Base-by-base conservation (phyloP, 139 green algal species). In the Eudorina sp. region DNA sequence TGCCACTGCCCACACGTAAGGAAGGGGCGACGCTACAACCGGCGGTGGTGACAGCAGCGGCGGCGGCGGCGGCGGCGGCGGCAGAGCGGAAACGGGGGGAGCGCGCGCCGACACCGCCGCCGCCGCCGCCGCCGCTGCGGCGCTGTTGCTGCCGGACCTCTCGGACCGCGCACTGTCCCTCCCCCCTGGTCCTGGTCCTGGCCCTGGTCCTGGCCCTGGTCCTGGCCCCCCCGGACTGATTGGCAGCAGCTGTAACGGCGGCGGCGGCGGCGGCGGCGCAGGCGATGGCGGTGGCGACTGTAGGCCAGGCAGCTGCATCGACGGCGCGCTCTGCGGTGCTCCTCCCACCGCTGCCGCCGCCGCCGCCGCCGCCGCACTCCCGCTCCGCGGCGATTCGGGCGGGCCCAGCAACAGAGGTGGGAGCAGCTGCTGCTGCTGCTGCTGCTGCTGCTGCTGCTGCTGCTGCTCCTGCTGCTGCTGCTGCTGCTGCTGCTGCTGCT, bases 371-470 rank as follows among this genome's bases (percentile, higher is more conserved):
- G 31, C 66, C 46, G 66, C 66, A 40, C 70, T 41, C 18, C 16
- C 21, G 38, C 5, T 31, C n/a, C 64, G 5, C 16, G 64, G 34
- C 1, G n/a, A 23, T 34, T 4, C 38, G 9, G 11, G 5, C 68
- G 21, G n/a, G n/a, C n/a, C n/a, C n/a, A n/a, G n/a, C 6, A 18
- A 19, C 21, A 18, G 64, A 43, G 11, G 64, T 21, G 9, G 64
- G 5, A 21, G n/a, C 29, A 8, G 64, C 18, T 60, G 29, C 9
- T 25, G 9, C 73, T 40, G 43, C 27, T 58, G 73, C 43, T 81
- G 72, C 43, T 80, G 75, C 34, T 64, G 48, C n/a, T 83, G 75
- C n/a, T 81, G 75, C 48, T 83, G 48, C 21, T 69, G 46, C 45
- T 34, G 31, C 40, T 48, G 31, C 75, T 48, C 31, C 75, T 43